phyloP scores from a whole-genome alignment of 441 rosid species.

The Populus trichocarpa region DNA sequence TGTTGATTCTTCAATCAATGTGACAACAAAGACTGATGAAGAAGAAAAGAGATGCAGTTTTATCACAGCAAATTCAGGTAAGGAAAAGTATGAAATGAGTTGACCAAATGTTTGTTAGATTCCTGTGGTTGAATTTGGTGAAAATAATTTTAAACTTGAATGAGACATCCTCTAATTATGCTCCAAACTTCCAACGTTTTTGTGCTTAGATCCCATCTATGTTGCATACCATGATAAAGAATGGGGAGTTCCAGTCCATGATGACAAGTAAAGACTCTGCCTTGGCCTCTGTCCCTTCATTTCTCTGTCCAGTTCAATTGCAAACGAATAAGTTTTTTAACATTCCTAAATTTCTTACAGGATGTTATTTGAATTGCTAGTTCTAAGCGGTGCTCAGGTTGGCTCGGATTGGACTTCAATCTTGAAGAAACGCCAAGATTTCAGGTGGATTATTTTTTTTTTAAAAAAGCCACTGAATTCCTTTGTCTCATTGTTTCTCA shows the following conservation, averaged over 20 bases:
- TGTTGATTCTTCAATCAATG: slow-evolving; percentile 24
- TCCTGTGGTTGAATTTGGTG: neutral
- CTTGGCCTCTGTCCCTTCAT: neutral
- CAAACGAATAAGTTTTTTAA: neutral
- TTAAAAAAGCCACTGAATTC: too few relatives aligned
- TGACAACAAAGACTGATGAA: slow-evolving; percentile 8
- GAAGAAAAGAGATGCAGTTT: slow-evolving; percentile 65
- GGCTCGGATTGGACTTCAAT: slow-evolving; percentile 96
- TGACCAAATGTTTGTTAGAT: neutral
- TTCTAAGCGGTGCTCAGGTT: slow-evolving; percentile 73
- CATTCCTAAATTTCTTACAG: slow-evolving; percentile 30
- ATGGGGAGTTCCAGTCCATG: slow-evolving; percentile 88
- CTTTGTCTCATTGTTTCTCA: neutral
- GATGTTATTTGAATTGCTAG: slow-evolving; percentile 66
- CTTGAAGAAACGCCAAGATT: slow-evolving; percentile 63
- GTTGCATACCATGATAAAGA: slow-evolving; percentile 86
- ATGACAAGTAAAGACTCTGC: slow-evolving; percentile 50
- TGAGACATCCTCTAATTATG: neutral
- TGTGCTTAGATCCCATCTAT: slow-evolving; percentile 59
- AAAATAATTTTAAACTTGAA: neutral
- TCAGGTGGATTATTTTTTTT: slow-evolving; percentile 35
- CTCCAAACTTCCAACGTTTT: neutral
- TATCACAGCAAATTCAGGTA: slow-evolving; percentile 78
- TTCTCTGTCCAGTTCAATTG: neutral
- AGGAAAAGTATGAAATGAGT: neutral